phyloP scores from a whole-genome alignment of 345 rosid species.

The Camelina sativa region DNA sequence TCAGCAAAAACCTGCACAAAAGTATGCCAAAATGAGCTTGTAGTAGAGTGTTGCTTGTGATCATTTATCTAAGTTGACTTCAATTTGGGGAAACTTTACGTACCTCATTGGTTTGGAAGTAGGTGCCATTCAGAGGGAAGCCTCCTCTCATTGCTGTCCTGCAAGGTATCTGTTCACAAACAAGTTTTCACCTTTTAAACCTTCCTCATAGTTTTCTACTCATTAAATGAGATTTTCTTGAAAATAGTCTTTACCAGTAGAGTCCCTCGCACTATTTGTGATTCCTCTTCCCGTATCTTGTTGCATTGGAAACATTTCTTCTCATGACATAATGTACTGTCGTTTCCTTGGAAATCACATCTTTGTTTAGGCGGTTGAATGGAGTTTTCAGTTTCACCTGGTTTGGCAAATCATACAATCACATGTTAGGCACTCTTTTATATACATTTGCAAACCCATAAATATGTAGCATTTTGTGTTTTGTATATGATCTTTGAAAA shows the following conservation, averaged over 20 bases:
- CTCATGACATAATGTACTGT: conserved; percentile 55
- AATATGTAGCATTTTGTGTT: background rate
- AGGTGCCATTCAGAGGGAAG: conserved; percentile 93
- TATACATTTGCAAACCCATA: conserved; percentile 4
- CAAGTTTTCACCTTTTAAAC: background rate
- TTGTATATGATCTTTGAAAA: background rate
- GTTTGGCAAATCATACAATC: conserved; percentile 3
- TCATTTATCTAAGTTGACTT: background rate
- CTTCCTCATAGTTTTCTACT: conserved; percentile 12
- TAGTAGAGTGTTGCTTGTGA: background rate
- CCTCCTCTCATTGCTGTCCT: conserved; percentile 94
- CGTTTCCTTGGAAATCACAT: conserved; percentile 56
- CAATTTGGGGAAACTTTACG: background rate
- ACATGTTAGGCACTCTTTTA: background rate
- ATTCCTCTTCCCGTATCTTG: conserved; percentile 62
- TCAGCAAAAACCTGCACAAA: conserved; percentile 82
- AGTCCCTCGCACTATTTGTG: conserved; percentile 83
- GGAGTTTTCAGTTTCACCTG: conserved; percentile 84
- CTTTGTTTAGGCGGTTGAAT: conserved; percentile 57
- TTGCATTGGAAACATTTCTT: conserved; percentile 72
- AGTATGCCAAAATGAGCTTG: conserved; percentile 12
- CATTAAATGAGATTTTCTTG: background rate
- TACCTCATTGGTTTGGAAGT: conserved; percentile 95
- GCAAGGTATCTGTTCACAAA: conserved; percentile 73
- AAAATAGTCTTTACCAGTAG: conserved; percentile 58